Evolutionary conservation across 2,329 filamentous ascomycete species (phyloP).

Genomic region (Chrysoporthe austroafricana): DNA sequence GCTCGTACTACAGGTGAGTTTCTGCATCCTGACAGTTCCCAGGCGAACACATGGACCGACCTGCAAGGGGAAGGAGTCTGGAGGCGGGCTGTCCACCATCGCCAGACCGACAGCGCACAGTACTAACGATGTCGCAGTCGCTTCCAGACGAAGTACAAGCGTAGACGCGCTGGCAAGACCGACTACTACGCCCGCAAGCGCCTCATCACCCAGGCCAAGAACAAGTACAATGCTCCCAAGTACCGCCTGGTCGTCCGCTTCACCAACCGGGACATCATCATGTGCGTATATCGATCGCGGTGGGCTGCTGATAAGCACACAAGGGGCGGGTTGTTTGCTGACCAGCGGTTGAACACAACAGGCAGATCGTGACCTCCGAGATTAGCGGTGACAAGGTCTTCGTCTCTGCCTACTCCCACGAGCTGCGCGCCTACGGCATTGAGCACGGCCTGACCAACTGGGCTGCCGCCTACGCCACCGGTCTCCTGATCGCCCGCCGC

Average conservation of each 20-base stretch:
- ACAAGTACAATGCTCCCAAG: constrained; percentile 99
- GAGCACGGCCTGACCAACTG: constrained; percentile 99
- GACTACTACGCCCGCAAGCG: constrained; percentile 99
- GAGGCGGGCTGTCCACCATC: neutral
- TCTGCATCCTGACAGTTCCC: constrained; percentile 1
- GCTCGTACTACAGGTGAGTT: constrained; percentile 95
- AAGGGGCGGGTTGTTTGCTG: neutral
- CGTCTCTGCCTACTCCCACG: constrained; percentile 89
- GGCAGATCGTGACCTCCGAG: constrained; percentile 96
- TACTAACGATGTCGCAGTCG: constrained; percentile 60
- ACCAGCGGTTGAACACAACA: constrained; percentile 55
- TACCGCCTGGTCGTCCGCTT: constrained; percentile 99
- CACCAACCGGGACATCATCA: constrained; percentile 84
- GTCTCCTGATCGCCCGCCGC: constrained; percentile 95
- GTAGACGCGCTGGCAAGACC: constrained; percentile 94
- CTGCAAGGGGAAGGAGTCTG: neutral
- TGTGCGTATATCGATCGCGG: constrained; percentile 22
- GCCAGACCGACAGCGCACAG: neutral
- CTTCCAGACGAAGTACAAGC: constrained; percentile 99
- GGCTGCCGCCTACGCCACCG: constrained; percentile 95
- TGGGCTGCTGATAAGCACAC: neutral
- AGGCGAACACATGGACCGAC: neutral
- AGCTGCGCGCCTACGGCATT: constrained; percentile 97
- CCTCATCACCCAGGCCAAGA: constrained; percentile 99
- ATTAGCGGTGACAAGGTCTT: constrained; percentile 98